Evolutionary conservation across 2,329 filamentous ascomycete genomes (phyloP), one percentile per base, ranked within the genome.

Genomic region (Lecanoromycetidae sp.): DNA sequence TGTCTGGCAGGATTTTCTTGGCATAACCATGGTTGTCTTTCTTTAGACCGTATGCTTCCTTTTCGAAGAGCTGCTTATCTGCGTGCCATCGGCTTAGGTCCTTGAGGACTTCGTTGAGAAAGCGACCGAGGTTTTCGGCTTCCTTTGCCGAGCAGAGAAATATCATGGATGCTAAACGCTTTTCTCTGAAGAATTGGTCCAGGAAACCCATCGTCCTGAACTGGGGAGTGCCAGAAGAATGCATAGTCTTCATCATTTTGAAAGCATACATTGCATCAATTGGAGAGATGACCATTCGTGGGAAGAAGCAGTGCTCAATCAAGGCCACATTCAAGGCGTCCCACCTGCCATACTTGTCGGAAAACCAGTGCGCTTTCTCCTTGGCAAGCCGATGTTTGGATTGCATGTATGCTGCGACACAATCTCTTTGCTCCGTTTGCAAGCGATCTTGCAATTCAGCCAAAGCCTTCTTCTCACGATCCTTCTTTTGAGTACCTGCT

Each of bases 261-360:
- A 88, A 93, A 46, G 80, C 82, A 66, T 86, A 98, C 56, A 94
- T 86, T 0, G 90, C 85, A 61, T 98, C 91, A 41, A 84, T 75
- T 1, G 87, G 79, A 0, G 88, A 94, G 25, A 94, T 71, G 22
- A 91, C 74, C 15, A 93, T 72, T 34, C 91, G 82, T 8, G 91
- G 91, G n/a, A 96, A 66, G 55, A 98, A 80, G 61, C 91, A 98
- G 57, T 93, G 82, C 63, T 96, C 87, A 8, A 98, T 74, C 15
- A 98, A 67, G 3, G 77, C 74, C 56, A 87, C 79, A 44, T 90
- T 84, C 4, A 93, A 71, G 6, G 69, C 70, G 49, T 83, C 79
- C 32, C 74, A 67, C 57, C 80, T 83, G 19, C 74, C 69, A 50
- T 76, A 74, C 54, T 79, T 72, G 8, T 76, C 73, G 4, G 75